Base-by-base conservation (phyloP, 768 basidiomycete genomes). In the Boletus insuetus region DNA sequence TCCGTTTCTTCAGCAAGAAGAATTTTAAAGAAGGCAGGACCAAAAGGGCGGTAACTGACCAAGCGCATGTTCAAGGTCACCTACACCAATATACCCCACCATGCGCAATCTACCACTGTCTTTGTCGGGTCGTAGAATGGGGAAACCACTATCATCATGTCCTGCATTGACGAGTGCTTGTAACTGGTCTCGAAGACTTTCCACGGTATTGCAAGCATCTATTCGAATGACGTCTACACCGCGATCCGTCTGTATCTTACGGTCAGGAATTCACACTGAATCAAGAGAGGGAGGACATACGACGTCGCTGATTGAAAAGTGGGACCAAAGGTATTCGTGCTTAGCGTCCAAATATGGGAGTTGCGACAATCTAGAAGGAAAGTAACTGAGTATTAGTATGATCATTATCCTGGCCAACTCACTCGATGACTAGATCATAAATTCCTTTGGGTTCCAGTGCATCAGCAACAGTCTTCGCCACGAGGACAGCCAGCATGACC, bases 401-500 rank as follows among this genome's bases (percentile, higher is more conserved):
- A 31, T 24, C 12, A 45, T 52, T 9, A 48, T 13, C 17, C 20
- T 14, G 53, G 55, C 35, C 17, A 39, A 3, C 64, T 54, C 44
- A 86, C 77, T 94, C 92, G 52, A 98, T 98, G 54, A 93, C 93
- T 37, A 98, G 82, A 70, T 99, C 97, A 67, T 98, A 99, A 52
- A 99, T 98, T 10, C 94, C 94, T 66, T 94, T 93, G 3, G 91
- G 91, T 38, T 74, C 63, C 53, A 71, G 54, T 49, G 58, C 62
- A 64, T 73, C 60, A 42, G 73, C 69, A 39, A 73, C 65, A 12
- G 70, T 70, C 56, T 72, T 72, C 11, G 72, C 70, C 19, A 94
- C 88, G 20, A 98, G 81, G 16, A 99, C 83, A 16, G 85, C 77
- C 41, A 95, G 72, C 92, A 94, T 94, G 54, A 94, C 84, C 16